Conservation (phyloP, 2,329 filamentous ascomycete species). For the Beauveria sp. region DNA sequence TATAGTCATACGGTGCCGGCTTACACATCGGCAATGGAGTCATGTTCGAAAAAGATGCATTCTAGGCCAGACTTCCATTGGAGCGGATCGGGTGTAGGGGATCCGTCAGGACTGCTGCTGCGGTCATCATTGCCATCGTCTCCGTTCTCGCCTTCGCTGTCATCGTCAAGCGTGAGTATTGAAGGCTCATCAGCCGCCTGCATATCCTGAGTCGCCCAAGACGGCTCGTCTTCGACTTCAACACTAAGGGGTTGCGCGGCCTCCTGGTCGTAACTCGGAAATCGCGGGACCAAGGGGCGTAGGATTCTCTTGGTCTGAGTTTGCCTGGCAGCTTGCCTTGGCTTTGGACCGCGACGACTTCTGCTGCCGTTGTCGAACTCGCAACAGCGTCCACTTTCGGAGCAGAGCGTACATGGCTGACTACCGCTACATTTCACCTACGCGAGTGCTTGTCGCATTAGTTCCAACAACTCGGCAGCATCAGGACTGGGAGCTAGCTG, state of each 20-base stretch:
- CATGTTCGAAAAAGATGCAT: neutral
- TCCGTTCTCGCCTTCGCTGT: neutral
- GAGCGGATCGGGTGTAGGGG: neutral
- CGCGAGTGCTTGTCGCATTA: neutral
- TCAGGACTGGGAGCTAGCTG: neutral
- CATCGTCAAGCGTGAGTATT: neutral
- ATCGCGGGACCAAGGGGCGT: neutral
- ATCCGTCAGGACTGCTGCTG: neutral
- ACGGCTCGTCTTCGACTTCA: neutral
- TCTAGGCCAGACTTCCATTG: neutral
- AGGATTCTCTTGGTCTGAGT: neutral
- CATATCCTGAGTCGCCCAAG: neutral
- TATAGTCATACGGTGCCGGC: neutral
- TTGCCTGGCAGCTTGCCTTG: neutral
- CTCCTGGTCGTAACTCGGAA: neutral
- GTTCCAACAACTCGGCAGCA: neutral
- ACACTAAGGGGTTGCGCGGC: neutral
- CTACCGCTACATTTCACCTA: neutral
- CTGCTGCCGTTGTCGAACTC: neutral
- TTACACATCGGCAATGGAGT: neutral
- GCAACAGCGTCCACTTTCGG: neutral
- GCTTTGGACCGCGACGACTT: neutral
- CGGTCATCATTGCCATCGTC: neutral
- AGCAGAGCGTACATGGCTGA: neutral
- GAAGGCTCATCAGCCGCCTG: neutral